These are phyloP conservation scores for Suillus decipiens DNA, from an alignment of 768 basidiomycete species.

Conservation along the genomic window DNA sequence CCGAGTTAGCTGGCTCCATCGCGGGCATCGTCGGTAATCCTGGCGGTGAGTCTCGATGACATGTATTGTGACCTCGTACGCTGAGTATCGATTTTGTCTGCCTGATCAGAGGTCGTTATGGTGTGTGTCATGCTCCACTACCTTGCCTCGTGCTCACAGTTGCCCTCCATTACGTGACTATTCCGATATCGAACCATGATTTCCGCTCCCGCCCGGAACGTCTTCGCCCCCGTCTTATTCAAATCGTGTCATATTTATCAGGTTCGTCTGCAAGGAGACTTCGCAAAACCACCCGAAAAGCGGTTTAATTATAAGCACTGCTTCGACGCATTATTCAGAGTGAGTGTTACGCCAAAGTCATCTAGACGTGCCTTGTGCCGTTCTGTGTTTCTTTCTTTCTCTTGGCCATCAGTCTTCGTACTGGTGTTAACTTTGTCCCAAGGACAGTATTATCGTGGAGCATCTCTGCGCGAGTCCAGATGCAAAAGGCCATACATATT, in stretches of 20 bases:
- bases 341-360: conserved; percentile 39
- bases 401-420: not conserved
- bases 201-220: conserved; percentile 2
- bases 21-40: conserved; percentile 91
- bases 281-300: conserved; percentile 85
- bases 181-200: conserved; percentile 9
- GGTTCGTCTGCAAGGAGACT: conserved; percentile 88
- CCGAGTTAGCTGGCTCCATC: conserved; percentile 68
- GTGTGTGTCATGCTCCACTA: conserved; percentile 27
- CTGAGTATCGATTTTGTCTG: conserved; percentile 1
- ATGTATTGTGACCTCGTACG: not conserved
- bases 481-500: not conserved
- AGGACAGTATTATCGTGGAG: not conserved
- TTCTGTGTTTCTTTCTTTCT: not conserved
- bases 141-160: conserved; percentile 10
- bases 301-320: conserved; percentile 90
- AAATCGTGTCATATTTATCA: conserved; percentile 20
- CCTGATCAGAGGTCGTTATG: conserved; percentile 70
- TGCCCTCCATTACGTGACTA: conserved; percentile 7
- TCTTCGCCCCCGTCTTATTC: not conserved
- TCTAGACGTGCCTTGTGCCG: not conserved
- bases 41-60: conserved; percentile 50
- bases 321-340: conserved; percentile 84
- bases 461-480: not conserved
- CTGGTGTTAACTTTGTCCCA: not conserved